phyloP scores from a whole-genome alignment of 2,329 filamentous ascomycete genomes.

The Verticillium nubilum region DNA sequence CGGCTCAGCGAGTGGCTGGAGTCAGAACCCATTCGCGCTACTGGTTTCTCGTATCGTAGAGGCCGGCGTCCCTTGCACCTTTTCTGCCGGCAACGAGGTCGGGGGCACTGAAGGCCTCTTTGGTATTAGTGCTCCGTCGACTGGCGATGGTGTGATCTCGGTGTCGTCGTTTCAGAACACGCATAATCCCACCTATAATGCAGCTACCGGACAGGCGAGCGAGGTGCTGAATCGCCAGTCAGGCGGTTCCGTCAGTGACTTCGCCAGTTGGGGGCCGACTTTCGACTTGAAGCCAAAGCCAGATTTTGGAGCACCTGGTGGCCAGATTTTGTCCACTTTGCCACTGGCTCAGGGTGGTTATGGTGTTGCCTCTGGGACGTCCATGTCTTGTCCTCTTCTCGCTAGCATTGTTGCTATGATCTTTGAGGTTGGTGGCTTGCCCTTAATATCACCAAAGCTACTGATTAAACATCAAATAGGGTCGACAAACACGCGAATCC shows the following conservation, averaged over 20 bases:
- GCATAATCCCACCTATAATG: neutral
- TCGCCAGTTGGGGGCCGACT: constrained; percentile 56
- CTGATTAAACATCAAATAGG: neutral
- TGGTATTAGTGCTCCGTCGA: constrained; percentile 41
- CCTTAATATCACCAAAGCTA: rapidly evolving
- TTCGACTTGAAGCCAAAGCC: constrained; percentile 54
- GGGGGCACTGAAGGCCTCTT: constrained; percentile 33
- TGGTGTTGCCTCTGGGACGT: constrained; percentile 50
- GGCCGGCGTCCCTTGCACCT: constrained; percentile 46
- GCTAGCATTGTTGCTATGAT: constrained; percentile 51
- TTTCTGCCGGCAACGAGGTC: constrained; percentile 47
- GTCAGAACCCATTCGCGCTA: constrained; percentile 43
- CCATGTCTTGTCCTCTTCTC: constrained; percentile 54
- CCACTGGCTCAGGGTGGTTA: constrained; percentile 41
- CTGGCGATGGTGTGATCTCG: constrained; percentile 41
- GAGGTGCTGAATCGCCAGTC: constrained; percentile 29
- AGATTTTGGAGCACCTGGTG: constrained; percentile 48
- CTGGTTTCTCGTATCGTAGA: constrained; percentile 47
- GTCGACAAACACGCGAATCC: constrained; percentile 41
- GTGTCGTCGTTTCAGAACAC: constrained; percentile 45
- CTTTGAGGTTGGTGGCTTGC: constrained; percentile 29
- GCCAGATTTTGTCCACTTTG: constrained; percentile 53
- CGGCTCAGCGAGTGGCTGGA: constrained; percentile 43
- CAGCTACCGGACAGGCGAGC: neutral
- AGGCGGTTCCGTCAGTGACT: constrained; percentile 46